Percentiles rank a stretch among this genome's conserved stretches.
Evolutionary conservation across 1,139 yeast genomes (phyloP).

Genomic region (Hansenula anomala): DNA sequence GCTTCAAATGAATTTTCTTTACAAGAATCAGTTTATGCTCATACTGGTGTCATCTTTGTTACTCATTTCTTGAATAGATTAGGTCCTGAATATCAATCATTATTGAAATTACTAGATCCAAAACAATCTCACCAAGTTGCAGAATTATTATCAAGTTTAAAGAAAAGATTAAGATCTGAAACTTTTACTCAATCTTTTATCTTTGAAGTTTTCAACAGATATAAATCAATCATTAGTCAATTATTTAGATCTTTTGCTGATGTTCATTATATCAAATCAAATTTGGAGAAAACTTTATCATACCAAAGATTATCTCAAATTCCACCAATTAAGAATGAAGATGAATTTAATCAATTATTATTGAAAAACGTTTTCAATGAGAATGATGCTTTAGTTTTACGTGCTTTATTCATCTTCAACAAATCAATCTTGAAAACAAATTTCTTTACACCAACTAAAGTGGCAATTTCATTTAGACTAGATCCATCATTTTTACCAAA

Average conservation of each 20-base stretch:
- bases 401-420: slow-evolving; percentile 81
- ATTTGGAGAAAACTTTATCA: slow-evolving; percentile 74
- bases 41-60: slow-evolving; percentile 87
- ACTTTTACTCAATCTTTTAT: slow-evolving; percentile 88
- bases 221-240: slow-evolving; percentile 72
- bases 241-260: slow-evolving; percentile 92
- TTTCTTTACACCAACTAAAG: slow-evolving; percentile 90
- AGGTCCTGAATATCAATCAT: slow-evolving; percentile 82
- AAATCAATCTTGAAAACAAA: slow-evolving; percentile 87
- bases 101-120: slow-evolving; percentile 53
- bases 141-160: slow-evolving; percentile 75
- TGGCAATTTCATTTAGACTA: slow-evolving; percentile 89
- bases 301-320: slow-evolving; percentile 82
- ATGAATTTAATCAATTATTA: slow-evolving; percentile 67
- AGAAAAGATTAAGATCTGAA: slow-evolving; percentile 88
- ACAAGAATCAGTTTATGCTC: slow-evolving; percentile 93
- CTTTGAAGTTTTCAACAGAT: slow-evolving; percentile 66
- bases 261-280: slow-evolving; percentile 61
- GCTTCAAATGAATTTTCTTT: slow-evolving; percentile 76
- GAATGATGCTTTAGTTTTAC: slow-evolving; percentile 76
- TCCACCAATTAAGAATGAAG: slow-evolving; percentile 69
- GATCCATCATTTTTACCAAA: slow-evolving; percentile 81
- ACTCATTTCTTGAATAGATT: slow-evolving; percentile 91
- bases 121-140: slow-evolving; percentile 49
- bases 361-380: slow-evolving; percentile 69